Conservation (phyloP, 2,329 filamentous ascomycete species). For the Aspergillus texensis region DNA sequence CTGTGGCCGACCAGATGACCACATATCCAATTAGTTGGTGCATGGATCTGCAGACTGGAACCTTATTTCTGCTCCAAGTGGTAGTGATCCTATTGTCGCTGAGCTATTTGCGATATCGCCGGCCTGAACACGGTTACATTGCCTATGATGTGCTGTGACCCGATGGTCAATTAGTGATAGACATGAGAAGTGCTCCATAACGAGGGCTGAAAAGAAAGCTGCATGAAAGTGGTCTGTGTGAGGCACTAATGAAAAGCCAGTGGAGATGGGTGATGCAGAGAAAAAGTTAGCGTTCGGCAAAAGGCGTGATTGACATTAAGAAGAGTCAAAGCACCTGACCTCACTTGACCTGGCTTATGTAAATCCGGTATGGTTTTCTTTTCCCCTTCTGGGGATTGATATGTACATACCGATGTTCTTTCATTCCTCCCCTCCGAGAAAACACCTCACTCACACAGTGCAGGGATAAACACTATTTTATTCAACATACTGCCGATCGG, state of each 20-base stretch:
- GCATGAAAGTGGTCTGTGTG: not conserved
- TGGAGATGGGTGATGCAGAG: not conserved
- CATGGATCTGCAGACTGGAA: not conserved
- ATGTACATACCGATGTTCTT: not conserved
- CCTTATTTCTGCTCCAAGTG: not conserved
- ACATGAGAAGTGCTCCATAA: not conserved
- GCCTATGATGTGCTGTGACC: too few relatives aligned
- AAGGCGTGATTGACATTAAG: not conserved
- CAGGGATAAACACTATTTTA: not conserved
- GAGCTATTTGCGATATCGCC: not conserved
- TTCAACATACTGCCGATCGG: not conserved
- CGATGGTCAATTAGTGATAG: not conserved
- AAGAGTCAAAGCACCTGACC: not conserved
- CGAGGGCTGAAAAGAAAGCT: not conserved
- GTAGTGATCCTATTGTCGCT: not conserved
- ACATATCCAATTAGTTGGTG: not conserved
- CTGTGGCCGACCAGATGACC: not conserved
- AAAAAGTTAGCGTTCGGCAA: not conserved
- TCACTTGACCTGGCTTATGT: not conserved
- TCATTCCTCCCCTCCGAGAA: not conserved
- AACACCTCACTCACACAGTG: not conserved
- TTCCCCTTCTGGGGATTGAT: not conserved
- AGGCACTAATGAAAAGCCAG: not conserved
- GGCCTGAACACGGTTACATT: too few relatives aligned
- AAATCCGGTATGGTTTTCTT: not conserved